Percentiles rank a stretch among this genome's conserved stretches.
Conservation (phyloP, 768 basidiomycete species). For the Paxillus involutus region DNA sequence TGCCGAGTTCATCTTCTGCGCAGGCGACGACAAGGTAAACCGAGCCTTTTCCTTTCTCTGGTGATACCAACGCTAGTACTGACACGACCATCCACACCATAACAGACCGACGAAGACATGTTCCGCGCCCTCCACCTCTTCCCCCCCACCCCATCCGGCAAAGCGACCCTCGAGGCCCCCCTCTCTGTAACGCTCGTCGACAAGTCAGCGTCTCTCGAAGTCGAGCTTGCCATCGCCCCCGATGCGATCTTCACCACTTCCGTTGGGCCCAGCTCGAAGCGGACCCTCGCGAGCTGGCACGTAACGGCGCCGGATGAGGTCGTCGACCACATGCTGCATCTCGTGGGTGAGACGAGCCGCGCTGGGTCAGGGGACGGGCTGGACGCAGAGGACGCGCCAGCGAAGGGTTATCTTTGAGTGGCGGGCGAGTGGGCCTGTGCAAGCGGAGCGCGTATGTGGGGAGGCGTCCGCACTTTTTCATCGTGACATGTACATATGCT, state of each 20-base stretch:
- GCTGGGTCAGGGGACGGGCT: not conserved
- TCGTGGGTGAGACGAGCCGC: slow-evolving; percentile 42
- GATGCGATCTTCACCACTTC: slow-evolving; percentile 88
- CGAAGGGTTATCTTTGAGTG: slow-evolving; percentile 21
- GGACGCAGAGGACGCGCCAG: not conserved
- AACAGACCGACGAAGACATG: slow-evolving; percentile 97
- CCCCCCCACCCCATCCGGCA: slow-evolving; percentile 34
- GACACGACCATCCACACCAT: slow-evolving; percentile 3
- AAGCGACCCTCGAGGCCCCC: slow-evolving; percentile 55
- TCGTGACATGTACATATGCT: not conserved
- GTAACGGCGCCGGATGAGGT: slow-evolving; percentile 87
- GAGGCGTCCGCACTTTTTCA: too few species aligned
- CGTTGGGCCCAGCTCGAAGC: slow-evolving; percentile 88
- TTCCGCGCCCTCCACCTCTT: slow-evolving; percentile 85
- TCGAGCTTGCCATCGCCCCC: slow-evolving; percentile 62
- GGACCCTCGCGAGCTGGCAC: slow-evolving; percentile 91
- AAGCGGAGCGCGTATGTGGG: too few species aligned
- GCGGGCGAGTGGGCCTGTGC: not conserved
- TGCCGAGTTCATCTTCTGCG: slow-evolving; percentile 95
- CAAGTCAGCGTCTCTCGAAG: slow-evolving; percentile 28
- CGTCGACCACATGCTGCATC: slow-evolving; percentile 71
- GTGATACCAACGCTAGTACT: not conserved
- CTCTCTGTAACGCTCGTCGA: slow-evolving; percentile 45
- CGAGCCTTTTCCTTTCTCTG: not conserved
- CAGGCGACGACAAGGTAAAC: slow-evolving; percentile 92